Base-by-base conservation (phyloP, 2,329 filamentous ascomycete genomes). In the Aspergillus clavatus region DNA sequence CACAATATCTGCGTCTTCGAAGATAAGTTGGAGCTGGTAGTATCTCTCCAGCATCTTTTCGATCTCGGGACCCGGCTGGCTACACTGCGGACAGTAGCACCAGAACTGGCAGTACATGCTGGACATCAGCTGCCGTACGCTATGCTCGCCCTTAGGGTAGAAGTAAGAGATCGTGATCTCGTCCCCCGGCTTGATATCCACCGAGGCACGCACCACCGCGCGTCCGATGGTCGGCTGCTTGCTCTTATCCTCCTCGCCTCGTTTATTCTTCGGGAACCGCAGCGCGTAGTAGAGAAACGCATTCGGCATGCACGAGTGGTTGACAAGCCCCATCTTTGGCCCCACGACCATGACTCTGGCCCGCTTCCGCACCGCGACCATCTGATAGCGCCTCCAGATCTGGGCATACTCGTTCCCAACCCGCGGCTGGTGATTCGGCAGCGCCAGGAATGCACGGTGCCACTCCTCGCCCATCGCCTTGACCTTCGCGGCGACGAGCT, bases 301-400 rank as follows among this genome's bases (percentile, higher is more conserved):
- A 37, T 61, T 63, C 0, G 60, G 55, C 3, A 52, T 28, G 26
- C 60, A 63, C 3, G 54, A 48, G 45, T 63, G 60, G 18, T 63
- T 62, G 14, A 58, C 35, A 36, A 45, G 53, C 4, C 50, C 46
- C 3, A 52, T 38, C 14, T 48, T 52, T 4, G 48, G 42, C 10
- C 54, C 52, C 5, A 57, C 1, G 4, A 51, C 33, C 1, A 26
- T 43, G 12, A 42, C 43, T 2, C 8, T 12, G 3, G 28, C 36
- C 5, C 38, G 41, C 6, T 38, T 22, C 38, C 40, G 40, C 4
- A 14, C 6, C 2, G 38, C 22, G 5, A 40, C 28, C 18, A 51
- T 4, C 21, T 47, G 35, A 28, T 53, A 38, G 2, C 14, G 7
- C 18, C 50, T 36, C 52, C 52, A 56, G 21, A 50, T 46, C 7